Base-by-base conservation (phyloP, 2,329 filamentous ascomycete genomes). In the Torrubiellomyces zombiae region DNA sequence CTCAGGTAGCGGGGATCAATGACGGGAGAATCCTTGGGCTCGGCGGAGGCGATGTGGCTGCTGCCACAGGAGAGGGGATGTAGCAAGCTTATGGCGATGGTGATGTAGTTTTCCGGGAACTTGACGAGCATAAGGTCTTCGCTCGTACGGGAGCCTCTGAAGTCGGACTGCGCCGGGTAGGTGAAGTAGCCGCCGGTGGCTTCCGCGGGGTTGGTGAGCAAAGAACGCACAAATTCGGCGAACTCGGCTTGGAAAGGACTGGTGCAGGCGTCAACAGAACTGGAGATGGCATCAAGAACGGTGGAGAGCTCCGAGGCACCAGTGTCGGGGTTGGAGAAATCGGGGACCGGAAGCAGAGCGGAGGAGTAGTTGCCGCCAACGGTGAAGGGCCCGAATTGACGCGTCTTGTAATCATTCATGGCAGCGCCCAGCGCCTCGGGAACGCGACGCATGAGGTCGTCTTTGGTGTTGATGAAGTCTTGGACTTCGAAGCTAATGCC, bases 21-120 rank as follows among this genome's bases (percentile, higher is more conserved):
- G 5, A 56, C 48, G 0, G 60, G 56, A 15, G 51, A 41, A 5
- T 55, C 52, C 5, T 40, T 37, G 4, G 54, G 41, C 20, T 60
- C 51, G 1, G 49, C 25, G 5, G 51, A 52, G 9, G 46, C 46
- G 30, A 74, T 64, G 45, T 74, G 71, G 29, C 71, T 58, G 20
- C 53, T 53, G 6, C 70, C 70, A 1, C 68, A 58, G 3, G 63
- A 67, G 37, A 67, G 61, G 0, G 70, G 68, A 30, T 74, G 70
- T 19, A 62, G 62, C 16, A 68, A 62, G 35, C 67, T 65, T 2
- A 59, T 56, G 34, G 60, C 60, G 32, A 63, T 50, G 14, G 65
- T 61, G 24, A 67, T 52, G 38, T 64, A 68, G 35, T 71, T 60
- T 31, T 53, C 45, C 9, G 28, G 27, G 6, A 56, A 29, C 13